These are phyloP conservation scores for Yamadazyma takamatsuzukensis DNA, from an alignment of 805 yeast species.

Conservation along the genomic window DNA sequence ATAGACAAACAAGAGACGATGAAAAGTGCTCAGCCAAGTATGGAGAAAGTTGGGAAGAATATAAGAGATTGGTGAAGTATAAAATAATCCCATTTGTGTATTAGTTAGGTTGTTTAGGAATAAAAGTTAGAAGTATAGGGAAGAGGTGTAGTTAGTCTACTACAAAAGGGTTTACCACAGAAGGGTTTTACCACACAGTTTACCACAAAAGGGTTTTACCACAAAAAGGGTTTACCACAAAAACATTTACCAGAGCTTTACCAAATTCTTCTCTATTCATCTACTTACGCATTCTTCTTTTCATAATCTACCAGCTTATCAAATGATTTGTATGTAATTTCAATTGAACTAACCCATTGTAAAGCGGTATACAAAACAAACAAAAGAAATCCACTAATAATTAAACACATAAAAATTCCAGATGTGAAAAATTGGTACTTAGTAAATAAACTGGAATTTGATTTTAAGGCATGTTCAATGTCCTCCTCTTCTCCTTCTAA, in stretches of 20 bases:
- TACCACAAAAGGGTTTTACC: too few relatives aligned
- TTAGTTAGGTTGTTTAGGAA: too few relatives aligned
- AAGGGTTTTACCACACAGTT: neutral
- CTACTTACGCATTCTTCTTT: conserved; percentile 43
- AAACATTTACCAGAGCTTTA: too few relatives aligned
- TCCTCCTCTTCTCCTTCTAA: conserved; percentile 14
- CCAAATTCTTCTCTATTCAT: too few relatives aligned
- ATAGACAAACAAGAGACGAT: conserved; percentile 90
- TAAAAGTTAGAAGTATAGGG: too few relatives aligned
- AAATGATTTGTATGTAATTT: conserved; percentile 78
- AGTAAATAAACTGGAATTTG: conserved; percentile 48
- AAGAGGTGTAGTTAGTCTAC: too few relatives aligned
- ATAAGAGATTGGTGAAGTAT: conserved; percentile 78
- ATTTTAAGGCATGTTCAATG: conserved; percentile 1
- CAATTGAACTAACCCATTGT: conserved; percentile 65
- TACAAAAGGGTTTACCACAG: too few relatives aligned
- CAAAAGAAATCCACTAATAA: conserved; percentile 62
- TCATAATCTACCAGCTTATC: conserved; percentile 61
- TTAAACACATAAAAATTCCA: conserved; percentile 72
- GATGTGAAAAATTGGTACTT: conserved; percentile 71
- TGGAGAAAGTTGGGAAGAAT: conserved; percentile 81
- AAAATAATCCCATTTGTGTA: conserved; percentile 87
- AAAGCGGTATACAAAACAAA: conserved; percentile 59
- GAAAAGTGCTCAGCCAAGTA: conserved; percentile 85
- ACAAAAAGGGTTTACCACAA: too few relatives aligned